phyloP scores from a whole-genome alignment of 257 asterid genomes.

The Solanum pennellii region DNA sequence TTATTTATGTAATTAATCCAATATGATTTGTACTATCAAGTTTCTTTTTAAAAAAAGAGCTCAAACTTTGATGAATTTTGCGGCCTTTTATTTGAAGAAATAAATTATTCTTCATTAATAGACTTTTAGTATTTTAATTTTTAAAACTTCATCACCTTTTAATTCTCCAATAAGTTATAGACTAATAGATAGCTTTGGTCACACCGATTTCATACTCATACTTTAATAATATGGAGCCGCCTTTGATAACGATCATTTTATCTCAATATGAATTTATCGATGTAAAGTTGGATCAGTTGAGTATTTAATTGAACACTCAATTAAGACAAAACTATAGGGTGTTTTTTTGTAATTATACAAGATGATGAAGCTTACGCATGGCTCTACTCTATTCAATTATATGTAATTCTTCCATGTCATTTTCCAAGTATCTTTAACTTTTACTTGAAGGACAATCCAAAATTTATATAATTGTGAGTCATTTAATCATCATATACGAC shows the following conservation, averaged over 20 bases:
- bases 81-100: not conserved
- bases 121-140: not conserved
- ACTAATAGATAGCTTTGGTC: not conserved
- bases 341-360: not conserved
- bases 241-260: not conserved
- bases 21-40: not conserved
- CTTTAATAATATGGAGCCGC: not conserved
- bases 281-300: accelerated
- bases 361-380: slow-evolving; percentile 10
- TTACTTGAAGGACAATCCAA: slow-evolving; percentile 10
- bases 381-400: not conserved
- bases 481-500: not conserved
- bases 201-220: not conserved
- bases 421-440: not conserved
- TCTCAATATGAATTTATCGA: not conserved
- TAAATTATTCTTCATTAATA: not conserved
- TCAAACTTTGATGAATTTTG: not conserved
- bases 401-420: not conserved
- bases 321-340: not conserved
- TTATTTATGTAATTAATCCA: not conserved
- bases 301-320: not conserved
- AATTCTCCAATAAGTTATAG: not conserved
- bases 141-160: not conserved
- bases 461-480: slow-evolving; percentile 11
- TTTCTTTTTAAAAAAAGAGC: not conserved